Conservation (phyloP, 345 rosid genomes). For the Salix koriyanagi region DNA sequence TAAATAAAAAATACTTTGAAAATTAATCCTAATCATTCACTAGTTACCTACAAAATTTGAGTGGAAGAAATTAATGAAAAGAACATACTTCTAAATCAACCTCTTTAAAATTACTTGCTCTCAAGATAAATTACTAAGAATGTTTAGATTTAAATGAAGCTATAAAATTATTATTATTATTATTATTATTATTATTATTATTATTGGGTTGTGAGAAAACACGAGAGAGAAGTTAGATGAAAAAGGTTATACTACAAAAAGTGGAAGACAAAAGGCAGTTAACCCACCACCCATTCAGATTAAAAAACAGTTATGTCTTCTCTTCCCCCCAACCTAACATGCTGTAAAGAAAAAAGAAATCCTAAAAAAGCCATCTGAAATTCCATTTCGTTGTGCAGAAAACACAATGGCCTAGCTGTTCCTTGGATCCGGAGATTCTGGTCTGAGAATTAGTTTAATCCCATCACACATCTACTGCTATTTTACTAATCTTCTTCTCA, state of each 20-base stretch:
- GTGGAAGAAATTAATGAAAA: too few species aligned
- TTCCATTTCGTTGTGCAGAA: constrained; percentile 44
- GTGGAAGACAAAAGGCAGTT: constrained; percentile 20
- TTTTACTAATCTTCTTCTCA: background rate
- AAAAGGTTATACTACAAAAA: constrained; percentile 8
- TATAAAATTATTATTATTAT: too few species aligned
- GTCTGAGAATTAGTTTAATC: constrained; percentile 42
- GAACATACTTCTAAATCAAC: too few species aligned
- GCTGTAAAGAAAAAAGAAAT: constrained; percentile 19
- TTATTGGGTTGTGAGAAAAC: background rate
- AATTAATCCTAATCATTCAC: too few species aligned
- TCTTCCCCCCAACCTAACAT: constrained; percentile 15
- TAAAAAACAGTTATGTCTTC: constrained; percentile 32
- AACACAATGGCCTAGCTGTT: constrained; percentile 70
- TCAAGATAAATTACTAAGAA: too few species aligned
- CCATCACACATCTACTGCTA: background rate
- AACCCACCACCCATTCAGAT: constrained; percentile 23
- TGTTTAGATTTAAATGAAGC: too few species aligned
- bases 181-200: too few species aligned
- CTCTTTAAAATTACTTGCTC: too few species aligned
- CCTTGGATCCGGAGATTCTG: constrained; percentile 85
- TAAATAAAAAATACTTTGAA: too few species aligned
- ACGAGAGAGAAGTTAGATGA: background rate
- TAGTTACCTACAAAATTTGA: too few species aligned
- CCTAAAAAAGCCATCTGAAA: constrained; percentile 27